Conservation (phyloP, 768 basidiomycete genomes). For the Psilocybe azurescens region DNA sequence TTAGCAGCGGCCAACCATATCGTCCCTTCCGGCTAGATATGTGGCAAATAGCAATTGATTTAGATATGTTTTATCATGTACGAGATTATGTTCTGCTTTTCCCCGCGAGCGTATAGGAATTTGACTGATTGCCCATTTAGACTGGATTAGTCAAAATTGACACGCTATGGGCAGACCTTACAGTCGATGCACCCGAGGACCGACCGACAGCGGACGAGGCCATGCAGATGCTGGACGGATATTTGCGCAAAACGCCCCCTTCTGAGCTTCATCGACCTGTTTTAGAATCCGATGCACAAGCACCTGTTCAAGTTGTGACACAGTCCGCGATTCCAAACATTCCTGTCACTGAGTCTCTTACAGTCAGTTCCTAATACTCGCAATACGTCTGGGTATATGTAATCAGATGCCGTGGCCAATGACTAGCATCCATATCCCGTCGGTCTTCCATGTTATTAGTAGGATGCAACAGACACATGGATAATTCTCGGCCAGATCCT, state of each 20-base stretch:
- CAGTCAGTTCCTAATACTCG: too few species aligned
- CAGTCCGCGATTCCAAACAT: too few species aligned
- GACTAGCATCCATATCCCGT: too few species aligned
- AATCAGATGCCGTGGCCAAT: too few species aligned
- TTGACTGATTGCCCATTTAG: not conserved
- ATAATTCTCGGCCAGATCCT: too few species aligned
- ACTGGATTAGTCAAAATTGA: not conserved
- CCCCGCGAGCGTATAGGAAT: not conserved
- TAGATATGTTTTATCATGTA: not conserved
- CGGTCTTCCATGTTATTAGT: too few species aligned
- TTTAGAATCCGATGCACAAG: too few species aligned
- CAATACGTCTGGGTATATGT: too few species aligned
- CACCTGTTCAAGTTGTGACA: too few species aligned
- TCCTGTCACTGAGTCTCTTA: too few species aligned
- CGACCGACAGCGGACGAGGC: not conserved
- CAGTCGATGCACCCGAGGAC: not conserved
- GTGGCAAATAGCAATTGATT: constrained; percentile 15
- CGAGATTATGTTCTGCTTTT: not conserved
- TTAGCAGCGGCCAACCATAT: constrained; percentile 4
- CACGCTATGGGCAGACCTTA: not conserved
- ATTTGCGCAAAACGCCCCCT: not conserved
- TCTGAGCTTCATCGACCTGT: not conserved
- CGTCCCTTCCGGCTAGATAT: constrained; percentile 20
- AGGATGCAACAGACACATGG: too few species aligned
- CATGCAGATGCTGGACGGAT: not conserved